Conservation (phyloP, 192 early-diverging fungal species). For the Lunasporangiospora selenospora region DNA sequence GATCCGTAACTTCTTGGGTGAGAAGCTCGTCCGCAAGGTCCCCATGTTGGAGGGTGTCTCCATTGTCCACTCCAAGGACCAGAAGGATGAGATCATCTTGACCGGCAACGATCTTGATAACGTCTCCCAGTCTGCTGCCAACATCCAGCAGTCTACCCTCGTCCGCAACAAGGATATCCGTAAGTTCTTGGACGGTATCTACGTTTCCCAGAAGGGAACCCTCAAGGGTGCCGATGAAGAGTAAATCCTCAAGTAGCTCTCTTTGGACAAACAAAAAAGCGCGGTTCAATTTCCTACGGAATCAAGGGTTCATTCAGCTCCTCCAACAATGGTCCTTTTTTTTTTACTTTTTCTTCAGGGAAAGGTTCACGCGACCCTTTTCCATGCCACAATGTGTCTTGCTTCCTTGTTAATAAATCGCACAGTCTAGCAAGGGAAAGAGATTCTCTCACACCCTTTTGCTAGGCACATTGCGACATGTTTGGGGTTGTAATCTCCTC, state of each 20-base stretch:
- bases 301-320: neutral
- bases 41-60: conserved; percentile 86
- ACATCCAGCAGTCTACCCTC: conserved; percentile 92
- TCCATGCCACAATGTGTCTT: neutral
- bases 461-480: conserved; percentile 22
- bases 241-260: too few relatives aligned
- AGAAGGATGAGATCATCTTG: conserved; percentile 96
- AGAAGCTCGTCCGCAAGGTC: conserved; percentile 91
- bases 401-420: conserved; percentile 33
- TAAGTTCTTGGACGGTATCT: conserved; percentile 99
- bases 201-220: conserved; percentile 85
- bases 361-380: neutral
- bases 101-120: conserved; percentile 93
- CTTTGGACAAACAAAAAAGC: conserved; percentile 17
- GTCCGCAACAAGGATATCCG: conserved; percentile 99
- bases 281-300: neutral
- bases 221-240: conserved; percentile 68
- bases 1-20: conserved; percentile 99
- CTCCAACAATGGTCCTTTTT: neutral
- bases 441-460: too few relatives aligned
- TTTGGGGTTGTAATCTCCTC: neutral
- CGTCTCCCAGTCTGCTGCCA: conserved; percentile 96
- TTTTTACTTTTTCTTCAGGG: neutral
- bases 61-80: conserved; percentile 75
- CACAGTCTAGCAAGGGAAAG: conserved; percentile 25